Base-by-base conservation (phyloP, 257 asterid species). In the Scutellaria galericulata region DNA sequence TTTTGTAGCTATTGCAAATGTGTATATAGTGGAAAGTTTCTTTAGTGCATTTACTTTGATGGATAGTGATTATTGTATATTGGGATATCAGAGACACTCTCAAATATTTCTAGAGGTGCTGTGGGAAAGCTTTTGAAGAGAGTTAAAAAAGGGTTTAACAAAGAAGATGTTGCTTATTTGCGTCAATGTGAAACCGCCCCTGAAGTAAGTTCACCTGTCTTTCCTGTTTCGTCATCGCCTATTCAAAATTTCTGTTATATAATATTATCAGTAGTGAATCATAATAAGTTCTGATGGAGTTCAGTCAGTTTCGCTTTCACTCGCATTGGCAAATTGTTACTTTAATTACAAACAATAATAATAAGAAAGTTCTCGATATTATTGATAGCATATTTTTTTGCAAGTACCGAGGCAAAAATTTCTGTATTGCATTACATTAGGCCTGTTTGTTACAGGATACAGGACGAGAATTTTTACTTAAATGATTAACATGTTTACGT, bases 51-150 rank as follows among this genome's bases (percentile, higher is more conserved):
- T 71, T 24, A 40, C 13, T 14, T 67, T 80, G 68, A 51, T 55
- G 48, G 27, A 13, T 74, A 46, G 24, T 57, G 68, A 46, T 20
- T 9, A 18, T n/a, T 48, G 31, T 62, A 20, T 70, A 59, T 69
- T 83, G 79, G 44, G 60, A 48, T 74, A 58, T 70, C 89, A 91
- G 98, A 86, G 73, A 84, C 88, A 59, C 96, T 93, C 50, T 66
- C 85, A 24, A 83, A 88, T 46, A 68, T 89, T 70, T 93, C 98
- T 7, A 82, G 87, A 74, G 85, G 75, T 80, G 90, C 87, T 9
- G 95, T 88, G 59, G 88, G 90, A 11, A 87, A 87, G 64, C 93
- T 84, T 66, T 61, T 88, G 83, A 86, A 82, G 69, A 85, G 95
- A 72, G 89, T 81, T 59, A 88, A 88, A 72, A 85, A 76, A 72